Evolutionary conservation across 345 rosid genomes (phyloP).

Genomic region (Boechera divaricarpa): DNA sequence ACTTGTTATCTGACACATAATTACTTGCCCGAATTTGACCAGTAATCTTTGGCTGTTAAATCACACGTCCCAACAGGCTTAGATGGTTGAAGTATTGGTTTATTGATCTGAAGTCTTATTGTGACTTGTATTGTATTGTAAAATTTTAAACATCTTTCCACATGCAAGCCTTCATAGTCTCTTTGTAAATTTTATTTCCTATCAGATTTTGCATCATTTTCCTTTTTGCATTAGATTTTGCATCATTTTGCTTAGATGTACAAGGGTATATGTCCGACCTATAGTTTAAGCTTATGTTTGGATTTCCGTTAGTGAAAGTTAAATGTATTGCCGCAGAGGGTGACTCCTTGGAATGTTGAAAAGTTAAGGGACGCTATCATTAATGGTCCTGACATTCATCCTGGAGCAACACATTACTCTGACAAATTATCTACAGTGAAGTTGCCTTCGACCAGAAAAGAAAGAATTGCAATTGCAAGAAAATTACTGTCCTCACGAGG

Average conservation of each 20-base stretch:
- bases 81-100: slow-evolving; percentile 19
- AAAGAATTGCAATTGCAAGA: slow-evolving; percentile 72
- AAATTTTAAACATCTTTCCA: neutral
- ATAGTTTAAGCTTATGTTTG: slow-evolving; percentile 25
- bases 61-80: neutral
- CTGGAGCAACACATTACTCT: slow-evolving; percentile 90
- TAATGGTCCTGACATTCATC: slow-evolving; percentile 85
- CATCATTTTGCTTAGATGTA: slow-evolving; percentile 17
- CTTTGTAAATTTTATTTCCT: neutral
- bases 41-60: slow-evolving; percentile 14
- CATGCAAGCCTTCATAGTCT: neutral
- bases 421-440: slow-evolving; percentile 65
- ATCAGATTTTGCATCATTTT: slow-evolving; percentile 9
- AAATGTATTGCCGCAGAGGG: slow-evolving; percentile 63
- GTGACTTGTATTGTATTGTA: slow-evolving; percentile 11
- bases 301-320: slow-evolving; percentile 12
- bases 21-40: slow-evolving; percentile 14
- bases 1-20: slow-evolving; percentile 15
- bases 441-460: slow-evolving; percentile 58
- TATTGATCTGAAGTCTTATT: slow-evolving; percentile 13
- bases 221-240: neutral
- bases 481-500: slow-evolving; percentile 82
- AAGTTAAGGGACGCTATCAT: slow-evolving; percentile 78
- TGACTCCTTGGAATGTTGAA: slow-evolving; percentile 80
- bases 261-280: slow-evolving; percentile 11